Percentiles rank a stretch among this genome's conserved stretches.
These are phyloP conservation scores for Teunomyces tritomae DNA, from an alignment of 805 yeast genomes.

Conservation along the genomic window DNA sequence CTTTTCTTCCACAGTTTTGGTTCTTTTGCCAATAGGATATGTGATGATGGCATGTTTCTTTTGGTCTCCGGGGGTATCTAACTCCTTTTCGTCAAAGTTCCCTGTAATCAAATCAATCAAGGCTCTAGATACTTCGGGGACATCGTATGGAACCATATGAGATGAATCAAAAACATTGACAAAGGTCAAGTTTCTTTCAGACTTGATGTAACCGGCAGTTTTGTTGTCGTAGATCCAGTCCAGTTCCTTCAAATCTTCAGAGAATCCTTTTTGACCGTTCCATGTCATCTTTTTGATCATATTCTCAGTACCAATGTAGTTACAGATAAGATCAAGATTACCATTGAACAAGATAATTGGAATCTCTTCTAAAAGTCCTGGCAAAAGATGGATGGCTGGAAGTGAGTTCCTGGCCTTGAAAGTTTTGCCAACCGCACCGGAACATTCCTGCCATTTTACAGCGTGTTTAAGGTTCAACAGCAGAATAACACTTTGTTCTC, in stretches of 20 bases:
- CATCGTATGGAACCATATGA: constrained; percentile 92
- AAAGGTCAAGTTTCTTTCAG: constrained; percentile 72
- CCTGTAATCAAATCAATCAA: constrained; percentile 53
- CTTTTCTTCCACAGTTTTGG: not conserved
- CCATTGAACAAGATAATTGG: constrained; percentile 82
- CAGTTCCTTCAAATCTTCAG: constrained; percentile 25
- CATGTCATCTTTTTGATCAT: constrained; percentile 62
- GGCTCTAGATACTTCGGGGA: constrained; percentile 67
- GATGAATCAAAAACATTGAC: constrained; percentile 72
- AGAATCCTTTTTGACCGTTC: constrained; percentile 54
- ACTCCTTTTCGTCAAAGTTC: constrained; percentile 23
- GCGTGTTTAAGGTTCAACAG: constrained; percentile 48
- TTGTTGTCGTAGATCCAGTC: constrained; percentile 47
- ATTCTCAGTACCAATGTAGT: constrained; percentile 69
- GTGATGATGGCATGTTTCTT: constrained; percentile 22
- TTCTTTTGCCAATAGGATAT: constrained; percentile 28
- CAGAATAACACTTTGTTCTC: constrained; percentile 41
- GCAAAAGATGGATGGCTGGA: constrained; percentile 68
- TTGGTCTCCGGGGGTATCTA: constrained; percentile 11
- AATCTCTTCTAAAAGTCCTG: constrained; percentile 54
- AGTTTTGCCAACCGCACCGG: constrained; percentile 49
- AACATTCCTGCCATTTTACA: constrained; percentile 77
- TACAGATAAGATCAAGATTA: constrained; percentile 85
- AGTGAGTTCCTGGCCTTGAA: constrained; percentile 52
- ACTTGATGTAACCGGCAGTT: constrained; percentile 36